Base-by-base conservation (phyloP, 768 basidiomycete genomes). In the Cyclocybe aegerita region DNA sequence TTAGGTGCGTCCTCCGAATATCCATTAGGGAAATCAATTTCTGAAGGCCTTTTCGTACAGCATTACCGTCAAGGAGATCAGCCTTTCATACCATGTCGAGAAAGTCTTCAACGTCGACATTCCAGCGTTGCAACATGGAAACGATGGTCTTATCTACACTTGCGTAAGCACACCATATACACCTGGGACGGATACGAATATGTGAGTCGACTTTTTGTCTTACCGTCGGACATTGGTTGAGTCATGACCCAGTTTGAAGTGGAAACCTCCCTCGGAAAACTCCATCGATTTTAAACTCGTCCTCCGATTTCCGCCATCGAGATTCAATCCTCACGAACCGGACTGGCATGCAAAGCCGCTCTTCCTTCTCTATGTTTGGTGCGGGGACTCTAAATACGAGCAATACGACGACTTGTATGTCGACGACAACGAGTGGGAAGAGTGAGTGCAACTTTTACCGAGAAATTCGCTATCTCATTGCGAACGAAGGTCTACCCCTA, bases 241-340 rank as follows among this genome's bases (percentile, higher is more conserved):
- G 9, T 31, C 16, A 56, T 41, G 12, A 32, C 46, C 23, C 57
- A 98, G 96, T 55, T 68, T 99, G 62, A 99, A 99, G 69, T 99
- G 97, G 97, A 99, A 99, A 68, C 94, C 95, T 1, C 94, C 97
- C 0, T 90, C 88, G 1, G 96, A 98, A 64, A 99, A 99, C 65
- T 95, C 94, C 1, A 88, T 98, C 60, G 97, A 99, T 68, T 98
- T 99, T 76, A 93, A 93, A 66, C 86, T 98, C 29, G 81, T 94
- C 43, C 74, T 99, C n/a, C 86, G 93, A 31, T 99, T 98, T 66
- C 94, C 96, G 0, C 82, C 93, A 1, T 66, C 70, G 3, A 63
- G 65, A 11, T 69, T 70, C 16, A 67, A 85, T 45, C 76, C 81
- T 0, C 58, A 70, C 6, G 69, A 83, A 59, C 90, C 93, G 1